Base-by-base conservation (phyloP, 225 moss, liverwort and hornwort species). In the Lunularia cruciata region DNA sequence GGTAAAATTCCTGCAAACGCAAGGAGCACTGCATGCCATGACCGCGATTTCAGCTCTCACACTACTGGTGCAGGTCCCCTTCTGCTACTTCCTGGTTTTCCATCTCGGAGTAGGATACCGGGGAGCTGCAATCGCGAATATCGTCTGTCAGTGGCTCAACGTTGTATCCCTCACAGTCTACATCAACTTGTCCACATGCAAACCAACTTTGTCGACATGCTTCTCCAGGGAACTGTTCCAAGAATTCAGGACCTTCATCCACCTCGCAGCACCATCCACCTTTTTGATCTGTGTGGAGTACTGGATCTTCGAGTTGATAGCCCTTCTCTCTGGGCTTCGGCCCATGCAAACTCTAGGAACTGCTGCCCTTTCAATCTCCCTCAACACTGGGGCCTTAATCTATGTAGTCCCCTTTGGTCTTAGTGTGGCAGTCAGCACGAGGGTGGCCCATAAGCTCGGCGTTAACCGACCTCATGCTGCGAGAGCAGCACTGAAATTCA, bases 281-380 rank as follows among this genome's bases (percentile, higher is more conserved):
- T n/a, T n/a, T n/a, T n/a, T n/a, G n/a, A n/a, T n/a, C n/a, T n/a
- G n/a, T 72, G 74, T 89, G 73, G 90, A 91, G 63, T 81, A 72
- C 16, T 94, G 94, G 89, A 84, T 83, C 35, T 94, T 91, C 65
- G 89, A 91, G n/a, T 30, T 45, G 2, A 36, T 89, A 9, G 86
- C 91, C 2, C 63, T 94, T 8, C 8, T 91, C 0, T 86, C 94
- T 0, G 94, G 94, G 4, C 77, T 90, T 9, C 75, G 90, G 47
- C 78, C 87, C 0, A 89, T 90, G 15, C 94, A 90, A 0, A 47
- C 86, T 54, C 65, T 94, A 11, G 90, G 91, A 40, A 87, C 86
- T 5, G 86, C 94, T 16, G 67, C 90, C 25, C 79, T 91, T 25
- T 73, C 87, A 13, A 81, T 94, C 70, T 79, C 68, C 59, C 60